These are phyloP conservation scores for Chaetoscypha palmicola DNA, from an alignment of 2,329 filamentous ascomycete species.

Conservation along the genomic window DNA sequence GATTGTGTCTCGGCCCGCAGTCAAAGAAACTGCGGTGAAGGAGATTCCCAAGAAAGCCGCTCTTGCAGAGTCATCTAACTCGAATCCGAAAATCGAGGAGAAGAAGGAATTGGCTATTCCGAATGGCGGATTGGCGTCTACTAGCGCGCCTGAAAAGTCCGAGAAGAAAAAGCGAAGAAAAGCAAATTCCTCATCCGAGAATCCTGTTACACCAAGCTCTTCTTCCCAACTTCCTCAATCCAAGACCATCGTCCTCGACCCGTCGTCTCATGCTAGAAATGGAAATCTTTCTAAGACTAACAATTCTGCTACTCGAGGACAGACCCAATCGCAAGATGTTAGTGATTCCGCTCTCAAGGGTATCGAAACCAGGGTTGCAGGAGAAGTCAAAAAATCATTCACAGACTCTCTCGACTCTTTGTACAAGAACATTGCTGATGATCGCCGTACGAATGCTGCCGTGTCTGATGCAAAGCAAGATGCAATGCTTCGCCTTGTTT, in stretches of 20 bases:
- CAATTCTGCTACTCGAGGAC: slow-evolving; percentile 8
- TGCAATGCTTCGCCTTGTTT: slow-evolving; percentile 60
- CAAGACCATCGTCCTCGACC: slow-evolving; percentile 29
- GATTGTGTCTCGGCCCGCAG: slow-evolving; percentile 23
- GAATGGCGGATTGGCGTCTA: slow-evolving; percentile 23
- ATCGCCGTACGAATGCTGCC: slow-evolving; percentile 58
- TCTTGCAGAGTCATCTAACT: slow-evolving; percentile 23
- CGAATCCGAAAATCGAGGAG: slow-evolving; percentile 35
- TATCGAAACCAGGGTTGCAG: slow-evolving; percentile 41
- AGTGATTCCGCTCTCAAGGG: slow-evolving; percentile 41
- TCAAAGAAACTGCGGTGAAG: slow-evolving; percentile 23
- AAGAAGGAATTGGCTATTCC: slow-evolving; percentile 27
- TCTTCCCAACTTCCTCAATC: slow-evolving; percentile 14
- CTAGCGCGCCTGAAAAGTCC: slow-evolving; percentile 43
- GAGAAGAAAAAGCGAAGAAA: slow-evolving; percentile 70
- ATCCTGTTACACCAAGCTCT: slow-evolving; percentile 9
- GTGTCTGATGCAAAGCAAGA: slow-evolving; percentile 60
- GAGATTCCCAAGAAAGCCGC: slow-evolving; percentile 24
- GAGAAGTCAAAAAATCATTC: slow-evolving; percentile 43
- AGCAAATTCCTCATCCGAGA: slow-evolving; percentile 38
- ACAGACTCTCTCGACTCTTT: slow-evolving; percentile 54
- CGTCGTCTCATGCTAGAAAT: slow-evolving; percentile 27
- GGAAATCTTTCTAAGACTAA: slow-evolving; percentile 20
- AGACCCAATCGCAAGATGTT: slow-evolving; percentile 23
- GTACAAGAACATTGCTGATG: slow-evolving; percentile 57